These are phyloP conservation scores for Thermothelomyces thermophilus DNA, from an alignment of 2,329 filamentous ascomycete species.

Conservation along the genomic window DNA sequence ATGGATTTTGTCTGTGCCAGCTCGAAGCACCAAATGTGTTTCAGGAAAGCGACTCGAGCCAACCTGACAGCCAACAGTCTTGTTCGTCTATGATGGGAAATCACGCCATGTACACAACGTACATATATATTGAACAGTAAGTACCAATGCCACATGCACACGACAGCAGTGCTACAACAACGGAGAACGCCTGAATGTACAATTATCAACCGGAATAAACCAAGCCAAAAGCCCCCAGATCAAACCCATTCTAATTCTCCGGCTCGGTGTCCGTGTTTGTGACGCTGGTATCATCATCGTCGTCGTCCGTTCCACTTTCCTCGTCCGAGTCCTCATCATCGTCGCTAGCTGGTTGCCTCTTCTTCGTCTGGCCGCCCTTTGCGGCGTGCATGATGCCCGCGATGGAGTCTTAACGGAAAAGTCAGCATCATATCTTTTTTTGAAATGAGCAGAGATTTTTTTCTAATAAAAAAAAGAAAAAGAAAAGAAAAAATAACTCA, in stretches of 20 bases:
- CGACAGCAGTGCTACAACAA: background rate
- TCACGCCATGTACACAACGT: background rate
- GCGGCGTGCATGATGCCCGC: constrained; percentile 86
- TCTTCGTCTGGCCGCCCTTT: constrained; percentile 60
- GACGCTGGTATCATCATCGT: constrained; percentile 61
- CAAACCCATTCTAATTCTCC: constrained; percentile 38
- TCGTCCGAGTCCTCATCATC: constrained; percentile 61
- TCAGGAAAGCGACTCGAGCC: no score
- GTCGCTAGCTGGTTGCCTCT: constrained; percentile 45
- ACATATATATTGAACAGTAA: background rate
- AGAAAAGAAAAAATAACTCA: constrained; percentile 42
- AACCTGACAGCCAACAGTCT: no score
- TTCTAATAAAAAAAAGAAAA: background rate
- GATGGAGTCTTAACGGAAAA: constrained; percentile 60
- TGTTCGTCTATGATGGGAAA: no score
- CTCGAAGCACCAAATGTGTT: no score
- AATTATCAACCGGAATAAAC: constrained; percentile 1
- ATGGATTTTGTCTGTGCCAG: no score
- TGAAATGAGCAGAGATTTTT: background rate
- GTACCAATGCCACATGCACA: background rate
- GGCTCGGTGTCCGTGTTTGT: constrained; percentile 64
- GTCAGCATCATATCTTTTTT: background rate
- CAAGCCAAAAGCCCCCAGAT: constrained; percentile 1
- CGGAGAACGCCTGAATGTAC: constrained; percentile 10
- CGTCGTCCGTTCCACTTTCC: constrained; percentile 77